Conservation (phyloP, 768 basidiomycete genomes). For the Hygrophoropsis aurantiaca region DNA sequence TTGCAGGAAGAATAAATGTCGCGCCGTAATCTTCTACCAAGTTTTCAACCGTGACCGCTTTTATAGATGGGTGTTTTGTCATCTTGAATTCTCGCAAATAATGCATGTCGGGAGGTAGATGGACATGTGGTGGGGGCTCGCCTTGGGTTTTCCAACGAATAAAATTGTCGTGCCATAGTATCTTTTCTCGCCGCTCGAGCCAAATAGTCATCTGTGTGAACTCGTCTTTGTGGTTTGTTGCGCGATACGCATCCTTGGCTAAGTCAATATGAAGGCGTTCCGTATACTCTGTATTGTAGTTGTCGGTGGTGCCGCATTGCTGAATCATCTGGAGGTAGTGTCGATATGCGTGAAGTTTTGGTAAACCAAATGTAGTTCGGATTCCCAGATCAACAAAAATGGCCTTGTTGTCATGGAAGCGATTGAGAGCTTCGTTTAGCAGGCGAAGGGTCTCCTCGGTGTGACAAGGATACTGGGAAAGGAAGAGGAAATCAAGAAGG, state of each 20-base stretch:
- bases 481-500: too few species aligned
- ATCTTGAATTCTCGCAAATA: slow-evolving; percentile 12
- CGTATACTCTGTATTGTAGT: too few species aligned
- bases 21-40: slow-evolving; percentile 26
- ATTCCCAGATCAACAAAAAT: slow-evolving; percentile 32
- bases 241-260: too few species aligned
- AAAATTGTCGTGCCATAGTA: slow-evolving; percentile 21
- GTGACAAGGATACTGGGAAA: slow-evolving; percentile 35
- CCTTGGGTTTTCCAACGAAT: slow-evolving; percentile 18
- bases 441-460: slow-evolving; percentile 22
- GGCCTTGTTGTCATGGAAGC: slow-evolving; percentile 37
- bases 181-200: slow-evolving; percentile 34
- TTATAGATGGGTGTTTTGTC: slow-evolving; percentile 23
- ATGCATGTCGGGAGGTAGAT: slow-evolving; percentile 5
- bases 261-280: too few species aligned
- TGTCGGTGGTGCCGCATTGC: too few species aligned
- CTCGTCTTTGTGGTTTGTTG: slow-evolving; percentile 37
- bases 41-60: slow-evolving; percentile 20
- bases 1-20: slow-evolving; percentile 20
- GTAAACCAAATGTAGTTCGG: too few species aligned
- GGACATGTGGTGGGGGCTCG: too few species aligned
- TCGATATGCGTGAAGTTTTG: too few species aligned
- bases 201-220: slow-evolving; percentile 38
- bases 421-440: slow-evolving; percentile 23
- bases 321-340: too few species aligned